These are phyloP conservation scores for Chlamydomonas asymmetrica DNA, from an alignment of 139 green algal species.

Conservation along the genomic window DNA sequence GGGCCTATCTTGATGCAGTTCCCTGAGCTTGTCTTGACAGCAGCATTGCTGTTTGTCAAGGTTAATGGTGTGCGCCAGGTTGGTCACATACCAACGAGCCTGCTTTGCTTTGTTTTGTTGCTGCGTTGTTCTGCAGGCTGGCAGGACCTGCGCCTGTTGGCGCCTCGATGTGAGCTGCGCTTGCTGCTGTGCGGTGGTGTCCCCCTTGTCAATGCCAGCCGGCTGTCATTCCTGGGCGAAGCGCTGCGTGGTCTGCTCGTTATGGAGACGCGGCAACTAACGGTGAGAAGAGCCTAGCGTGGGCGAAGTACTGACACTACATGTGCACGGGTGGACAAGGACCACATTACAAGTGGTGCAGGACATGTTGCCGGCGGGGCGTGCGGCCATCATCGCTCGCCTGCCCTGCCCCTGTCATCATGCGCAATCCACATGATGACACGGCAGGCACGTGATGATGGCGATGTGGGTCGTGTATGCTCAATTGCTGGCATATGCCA, in stretches of 20 bases:
- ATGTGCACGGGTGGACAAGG: not conserved
- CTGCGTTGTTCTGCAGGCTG: constrained; percentile 56
- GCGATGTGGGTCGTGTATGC: too few species aligned
- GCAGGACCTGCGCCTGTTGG: constrained; percentile 72
- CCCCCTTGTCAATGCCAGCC: constrained; percentile 54
- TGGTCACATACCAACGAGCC: not conserved
- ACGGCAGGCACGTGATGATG: too few species aligned
- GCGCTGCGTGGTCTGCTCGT: constrained; percentile 77
- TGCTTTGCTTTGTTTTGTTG: not conserved
- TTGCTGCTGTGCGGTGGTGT: constrained; percentile 62
- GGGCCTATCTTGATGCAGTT: constrained; percentile 4
- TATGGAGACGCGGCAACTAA: constrained; percentile 39
- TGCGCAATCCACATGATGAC: too few species aligned
- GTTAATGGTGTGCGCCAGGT: not conserved
- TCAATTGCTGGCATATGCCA: too few species aligned
- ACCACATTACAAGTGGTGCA: not conserved
- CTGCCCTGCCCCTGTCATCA: too few species aligned
- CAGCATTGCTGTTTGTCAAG: not conserved
- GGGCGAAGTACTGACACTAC: not conserved
- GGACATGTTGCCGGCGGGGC: not conserved
- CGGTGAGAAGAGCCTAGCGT: constrained; percentile 2
- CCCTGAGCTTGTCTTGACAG: not conserved
- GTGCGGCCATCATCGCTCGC: too few species aligned
- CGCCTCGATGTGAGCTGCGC: constrained; percentile 79
- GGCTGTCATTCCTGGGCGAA: constrained; percentile 75